These are phyloP conservation scores for Lactarius deliciosus DNA, from an alignment of 768 basidiomycete species.

Conservation along the genomic window DNA sequence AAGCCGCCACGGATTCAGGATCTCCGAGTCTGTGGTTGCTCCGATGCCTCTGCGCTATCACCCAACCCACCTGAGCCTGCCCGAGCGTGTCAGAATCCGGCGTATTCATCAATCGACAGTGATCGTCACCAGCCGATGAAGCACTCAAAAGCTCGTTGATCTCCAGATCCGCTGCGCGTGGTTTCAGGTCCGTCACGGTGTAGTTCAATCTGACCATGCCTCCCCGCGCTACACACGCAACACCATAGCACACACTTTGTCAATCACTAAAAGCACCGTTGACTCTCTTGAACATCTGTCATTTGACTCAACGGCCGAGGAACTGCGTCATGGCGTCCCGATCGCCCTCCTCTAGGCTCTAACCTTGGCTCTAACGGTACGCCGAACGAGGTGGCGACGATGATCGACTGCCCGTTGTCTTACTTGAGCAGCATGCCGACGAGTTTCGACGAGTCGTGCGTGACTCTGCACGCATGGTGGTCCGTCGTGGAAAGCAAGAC, in stretches of 20 bases:
- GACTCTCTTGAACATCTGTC: constrained; percentile 66
- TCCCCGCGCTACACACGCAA: constrained; percentile 69
- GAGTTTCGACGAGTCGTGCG: constrained; percentile 81
- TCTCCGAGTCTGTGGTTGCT: no score
- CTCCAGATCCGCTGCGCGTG: constrained; percentile 84
- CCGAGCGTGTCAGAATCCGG: no score
- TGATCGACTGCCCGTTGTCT: constrained; percentile 90
- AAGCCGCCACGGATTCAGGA: no score
- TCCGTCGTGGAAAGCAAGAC: constrained; percentile 95
- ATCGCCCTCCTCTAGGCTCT: constrained; percentile 99
- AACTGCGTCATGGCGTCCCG: constrained; percentile 51
- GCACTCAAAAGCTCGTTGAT: constrained; percentile 94
- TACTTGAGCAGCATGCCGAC: constrained; percentile 92
- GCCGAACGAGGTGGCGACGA: constrained; percentile 96
- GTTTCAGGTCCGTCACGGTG: constrained; percentile 75
- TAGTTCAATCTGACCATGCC: constrained; percentile 99
- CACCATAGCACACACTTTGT: background rate
- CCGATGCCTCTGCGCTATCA: no score
- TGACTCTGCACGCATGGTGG: constrained; percentile 86
- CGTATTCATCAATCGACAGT: constrained; percentile 65
- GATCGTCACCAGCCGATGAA: constrained; percentile 93
- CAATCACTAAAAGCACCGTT: constrained; percentile 62
- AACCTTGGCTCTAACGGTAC: no score
- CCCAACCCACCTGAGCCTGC: no score
- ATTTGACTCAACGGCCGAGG: no score